Conservation (phyloP, 2,329 filamentous ascomycete genomes). For the Coniochaeta ligniaria region DNA sequence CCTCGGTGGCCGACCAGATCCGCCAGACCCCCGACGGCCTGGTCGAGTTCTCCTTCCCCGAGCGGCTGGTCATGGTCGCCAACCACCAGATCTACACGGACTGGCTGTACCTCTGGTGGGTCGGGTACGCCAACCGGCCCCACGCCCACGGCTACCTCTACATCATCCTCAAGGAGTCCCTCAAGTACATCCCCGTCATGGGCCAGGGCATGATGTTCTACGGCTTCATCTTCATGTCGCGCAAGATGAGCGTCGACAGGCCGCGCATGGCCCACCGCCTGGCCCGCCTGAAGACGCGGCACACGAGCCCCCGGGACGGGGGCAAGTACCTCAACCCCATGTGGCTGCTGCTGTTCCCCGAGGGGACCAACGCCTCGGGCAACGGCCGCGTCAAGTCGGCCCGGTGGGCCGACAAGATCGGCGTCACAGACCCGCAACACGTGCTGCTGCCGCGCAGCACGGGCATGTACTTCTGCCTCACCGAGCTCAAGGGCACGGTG, state of each 20-base stretch:
- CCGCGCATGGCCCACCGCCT: constrained; percentile 69
- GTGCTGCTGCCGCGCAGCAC: constrained; percentile 73
- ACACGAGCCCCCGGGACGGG: constrained; percentile 46
- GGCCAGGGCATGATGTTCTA: constrained; percentile 80
- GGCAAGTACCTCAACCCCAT: constrained; percentile 63
- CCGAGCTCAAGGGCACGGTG: constrained; percentile 64
- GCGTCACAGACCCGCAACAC: constrained; percentile 65
- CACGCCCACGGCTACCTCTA: constrained; percentile 80
- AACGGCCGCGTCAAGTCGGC: constrained; percentile 66
- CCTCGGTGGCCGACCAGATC: constrained; percentile 70
- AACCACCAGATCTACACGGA: constrained; percentile 90
- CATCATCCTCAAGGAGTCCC: constrained; percentile 83
- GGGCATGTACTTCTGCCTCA: constrained; percentile 71
- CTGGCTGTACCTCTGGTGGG: constrained; percentile 92
- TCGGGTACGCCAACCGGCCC: constrained; percentile 70
- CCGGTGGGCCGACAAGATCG: constrained; percentile 70
- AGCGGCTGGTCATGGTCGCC: constrained; percentile 75
- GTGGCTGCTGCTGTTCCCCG: constrained; percentile 85
- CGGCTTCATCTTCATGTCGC: constrained; percentile 86
- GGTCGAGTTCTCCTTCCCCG: constrained; percentile 72
- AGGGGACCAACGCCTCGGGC: constrained; percentile 73
- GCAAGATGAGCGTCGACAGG: constrained; percentile 78
- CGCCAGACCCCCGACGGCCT: constrained; percentile 62
- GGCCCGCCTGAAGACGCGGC: constrained; percentile 55
- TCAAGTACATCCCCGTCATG: constrained; percentile 73